Evolutionary conservation across 1,139 yeast species (phyloP).

Genomic region (Pichia sp.): DNA sequence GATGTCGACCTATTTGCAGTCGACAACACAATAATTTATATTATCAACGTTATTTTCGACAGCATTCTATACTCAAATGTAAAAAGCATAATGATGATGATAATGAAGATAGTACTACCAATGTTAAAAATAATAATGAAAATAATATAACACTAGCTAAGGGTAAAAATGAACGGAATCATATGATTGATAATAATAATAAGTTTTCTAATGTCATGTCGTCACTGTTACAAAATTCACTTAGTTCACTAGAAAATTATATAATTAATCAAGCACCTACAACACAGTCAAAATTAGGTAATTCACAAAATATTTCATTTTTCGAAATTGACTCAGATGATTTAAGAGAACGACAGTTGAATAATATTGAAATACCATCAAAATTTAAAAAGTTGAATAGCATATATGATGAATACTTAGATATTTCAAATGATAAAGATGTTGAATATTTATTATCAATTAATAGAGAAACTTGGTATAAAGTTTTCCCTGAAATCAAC

Average conservation of each 20-base stretch:
- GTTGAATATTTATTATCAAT: constrained; percentile 1
- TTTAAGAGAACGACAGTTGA: background rate
- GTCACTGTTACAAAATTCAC: constrained; percentile 9
- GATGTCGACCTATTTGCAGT: background rate
- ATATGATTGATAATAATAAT: background rate
- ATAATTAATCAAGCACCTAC: constrained; percentile 12
- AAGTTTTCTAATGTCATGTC: constrained; percentile 7
- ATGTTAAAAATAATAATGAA: background rate
- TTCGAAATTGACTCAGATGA: too few relatives aligned
- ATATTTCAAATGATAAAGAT: constrained; percentile 8
- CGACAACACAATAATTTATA: background rate
- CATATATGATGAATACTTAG: constrained; percentile 7
- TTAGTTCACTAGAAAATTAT: constrained; percentile 12
- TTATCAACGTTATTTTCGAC: constrained; percentile 1
- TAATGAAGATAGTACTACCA: background rate
- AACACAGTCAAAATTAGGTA: background rate
- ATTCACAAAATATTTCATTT: background rate
- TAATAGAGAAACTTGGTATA: background rate
- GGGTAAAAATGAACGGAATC: too few relatives aligned
- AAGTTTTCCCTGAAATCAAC: constrained; percentile 3
- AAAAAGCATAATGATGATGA: background rate
- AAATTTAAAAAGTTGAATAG: background rate
- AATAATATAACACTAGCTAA: background rate
- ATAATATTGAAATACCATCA: constrained; percentile 1
- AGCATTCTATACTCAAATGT: constrained; percentile 1